Conservation (phyloP, 331 rosid species). For the Dryas integrifolia region DNA sequence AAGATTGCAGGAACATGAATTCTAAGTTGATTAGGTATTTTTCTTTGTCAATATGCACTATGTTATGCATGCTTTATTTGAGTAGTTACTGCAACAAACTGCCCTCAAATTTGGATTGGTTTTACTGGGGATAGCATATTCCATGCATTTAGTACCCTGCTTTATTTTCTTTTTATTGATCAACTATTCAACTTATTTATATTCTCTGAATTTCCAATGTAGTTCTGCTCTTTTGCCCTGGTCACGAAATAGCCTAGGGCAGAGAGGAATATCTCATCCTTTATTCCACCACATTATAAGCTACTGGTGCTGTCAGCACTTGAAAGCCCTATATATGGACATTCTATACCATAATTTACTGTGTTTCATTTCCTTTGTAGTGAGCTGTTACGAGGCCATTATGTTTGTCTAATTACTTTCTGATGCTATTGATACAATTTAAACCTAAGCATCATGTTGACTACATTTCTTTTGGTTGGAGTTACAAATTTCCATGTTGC, state of each 20-base stretch:
- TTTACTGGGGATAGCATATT: not conserved
- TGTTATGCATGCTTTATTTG: not conserved
- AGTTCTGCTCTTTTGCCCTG: not conserved
- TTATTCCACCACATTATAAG: not conserved
- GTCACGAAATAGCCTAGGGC: not conserved
- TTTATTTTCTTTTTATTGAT: not conserved
- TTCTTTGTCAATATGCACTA: not conserved
- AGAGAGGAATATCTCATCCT: not conserved
- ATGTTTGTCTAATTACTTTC: not conserved
- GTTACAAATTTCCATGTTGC: constrained; percentile 17
- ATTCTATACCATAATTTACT: not conserved
- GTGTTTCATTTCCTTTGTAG: not conserved
- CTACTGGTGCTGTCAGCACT: not conserved
- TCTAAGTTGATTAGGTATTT: constrained; percentile 58
- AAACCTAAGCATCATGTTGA: not conserved
- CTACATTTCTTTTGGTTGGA: not conserved
- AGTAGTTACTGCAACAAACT: not conserved
- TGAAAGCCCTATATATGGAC: not conserved
- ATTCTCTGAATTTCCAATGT: constrained; percentile 3
- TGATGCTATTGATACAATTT: not conserved
- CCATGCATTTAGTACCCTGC: not conserved
- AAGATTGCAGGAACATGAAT: constrained; percentile 63
- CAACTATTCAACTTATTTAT: not conserved
- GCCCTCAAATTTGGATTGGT: not conserved
- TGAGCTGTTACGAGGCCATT: not conserved